A percentile compares a stretch with the other conserved stretches of the same genome.
These are phyloP conservation scores for Sclerotiophoma versabilis DNA, from an alignment of 2,329 filamentous ascomycete genomes.

Conservation along the genomic window DNA sequence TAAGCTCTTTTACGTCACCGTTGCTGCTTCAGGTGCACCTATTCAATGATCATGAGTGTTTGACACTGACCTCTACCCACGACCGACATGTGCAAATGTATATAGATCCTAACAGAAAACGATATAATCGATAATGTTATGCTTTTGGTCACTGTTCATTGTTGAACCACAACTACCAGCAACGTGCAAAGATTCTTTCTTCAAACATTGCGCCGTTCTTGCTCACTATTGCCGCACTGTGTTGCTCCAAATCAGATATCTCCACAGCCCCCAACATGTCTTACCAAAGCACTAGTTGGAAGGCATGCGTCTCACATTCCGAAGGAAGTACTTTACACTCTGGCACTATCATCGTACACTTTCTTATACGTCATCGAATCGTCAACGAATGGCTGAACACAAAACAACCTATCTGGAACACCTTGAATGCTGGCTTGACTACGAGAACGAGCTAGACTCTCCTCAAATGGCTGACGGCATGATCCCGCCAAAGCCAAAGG, in stretches of 20 bases:
- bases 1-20: constrained; percentile 33
- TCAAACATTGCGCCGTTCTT: too few species aligned
- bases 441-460: background rate
- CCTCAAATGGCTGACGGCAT: background rate
- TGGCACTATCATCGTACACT: background rate
- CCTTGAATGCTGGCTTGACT: constrained; percentile 4
- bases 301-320: background rate
- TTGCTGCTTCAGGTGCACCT: constrained; percentile 26
- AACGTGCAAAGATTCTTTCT: too few species aligned
- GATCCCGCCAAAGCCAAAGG: background rate
- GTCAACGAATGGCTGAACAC: background rate
- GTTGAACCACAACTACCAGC: too few species aligned
- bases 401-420: background rate
- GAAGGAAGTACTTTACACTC: background rate
- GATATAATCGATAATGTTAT: background rate
- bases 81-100: background rate
- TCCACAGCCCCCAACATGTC: background rate
- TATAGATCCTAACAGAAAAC: background rate
- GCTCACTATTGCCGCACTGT: background rate
- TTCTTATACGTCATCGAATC: background rate
- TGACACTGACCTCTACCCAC: background rate
- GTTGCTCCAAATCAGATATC: background rate
- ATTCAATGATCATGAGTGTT: constrained; percentile 1
- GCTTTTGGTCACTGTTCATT: background rate
- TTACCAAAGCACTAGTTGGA: background rate